Evolutionary conservation across 768 basidiomycete genomes (phyloP).

Genomic region (Hygrocybe punicea): DNA sequence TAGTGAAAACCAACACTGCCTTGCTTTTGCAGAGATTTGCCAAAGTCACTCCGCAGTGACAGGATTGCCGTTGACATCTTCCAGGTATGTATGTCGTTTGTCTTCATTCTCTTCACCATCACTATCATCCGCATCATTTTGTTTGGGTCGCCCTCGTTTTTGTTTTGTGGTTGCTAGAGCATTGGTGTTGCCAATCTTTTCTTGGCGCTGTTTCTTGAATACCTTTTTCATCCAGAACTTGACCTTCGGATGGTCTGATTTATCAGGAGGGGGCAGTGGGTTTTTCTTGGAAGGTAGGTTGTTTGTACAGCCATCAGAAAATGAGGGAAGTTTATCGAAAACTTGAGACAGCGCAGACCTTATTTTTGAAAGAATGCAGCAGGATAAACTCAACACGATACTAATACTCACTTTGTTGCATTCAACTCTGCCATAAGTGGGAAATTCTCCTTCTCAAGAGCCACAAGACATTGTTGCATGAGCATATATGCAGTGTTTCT

Average conservation of each 20-base stretch:
- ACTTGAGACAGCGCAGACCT: neutral
- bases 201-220: neutral
- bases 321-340: neutral
- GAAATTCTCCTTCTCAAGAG: neutral
- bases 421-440: neutral
- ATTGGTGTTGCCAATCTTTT: conserved; percentile 8
- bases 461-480: neutral
- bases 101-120: neutral
- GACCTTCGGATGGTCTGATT: conserved; percentile 9
- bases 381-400: neutral
- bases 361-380: neutral
- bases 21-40: conserved; percentile 7
- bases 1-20: conserved; percentile 9
- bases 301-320: neutral
- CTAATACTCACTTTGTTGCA: conserved; percentile 2
- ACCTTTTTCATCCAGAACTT: conserved; percentile 11
- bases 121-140: conserved; percentile 1
- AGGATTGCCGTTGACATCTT: conserved; percentile 4
- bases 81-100: conserved; percentile 12
- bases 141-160: conserved; percentile 8
- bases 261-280: neutral
- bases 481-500: conserved; percentile 2
- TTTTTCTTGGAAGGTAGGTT: neutral
- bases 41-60: conserved; percentile 1
- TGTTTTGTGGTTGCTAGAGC: conserved; percentile 10